These are phyloP conservation scores for Microsporum audouinii DNA, from an alignment of 2,329 filamentous ascomycete species.

Conservation along the genomic window DNA sequence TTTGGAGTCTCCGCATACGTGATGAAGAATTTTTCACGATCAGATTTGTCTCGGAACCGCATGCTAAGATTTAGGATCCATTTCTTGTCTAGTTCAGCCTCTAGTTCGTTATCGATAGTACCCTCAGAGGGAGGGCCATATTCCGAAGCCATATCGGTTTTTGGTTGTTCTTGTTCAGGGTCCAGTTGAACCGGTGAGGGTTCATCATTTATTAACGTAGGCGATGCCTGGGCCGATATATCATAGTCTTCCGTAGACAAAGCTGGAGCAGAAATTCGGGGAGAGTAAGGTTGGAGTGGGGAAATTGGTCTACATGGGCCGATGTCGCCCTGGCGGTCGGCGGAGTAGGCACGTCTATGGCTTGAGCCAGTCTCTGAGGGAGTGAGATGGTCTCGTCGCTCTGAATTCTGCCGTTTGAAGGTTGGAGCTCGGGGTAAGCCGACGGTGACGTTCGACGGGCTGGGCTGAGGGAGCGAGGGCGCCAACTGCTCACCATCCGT, in stretches of 20 bases:
- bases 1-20: constrained; percentile 75
- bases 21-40: constrained; percentile 94
- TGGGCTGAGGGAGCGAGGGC: neutral
- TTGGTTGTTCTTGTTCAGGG: neutral
- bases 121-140: constrained; percentile 20
- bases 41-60: constrained; percentile 90
- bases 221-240: neutral
- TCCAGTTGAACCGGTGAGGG: neutral
- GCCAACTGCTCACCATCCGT: neutral
- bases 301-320: constrained; percentile 37
- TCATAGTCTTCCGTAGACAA: constrained; percentile 25
- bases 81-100: constrained; percentile 61
- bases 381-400: constrained; percentile 61
- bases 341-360: constrained; percentile 56
- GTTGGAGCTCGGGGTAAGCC: constrained; percentile 66
- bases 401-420: constrained; percentile 72
- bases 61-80: constrained; percentile 98
- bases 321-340: constrained; percentile 34
- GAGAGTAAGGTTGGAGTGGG: constrained; percentile 25
- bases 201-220: neutral
- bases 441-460: constrained; percentile 49
- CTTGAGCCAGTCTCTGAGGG: constrained; percentile 47
- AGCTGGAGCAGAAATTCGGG: constrained; percentile 31
- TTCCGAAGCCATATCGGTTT: neutral
- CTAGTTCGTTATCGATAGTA: constrained; percentile 21